Evolutionary conservation across 2,329 filamentous ascomycete species (phyloP).

Genomic region (Penicillium brasilianum): DNA sequence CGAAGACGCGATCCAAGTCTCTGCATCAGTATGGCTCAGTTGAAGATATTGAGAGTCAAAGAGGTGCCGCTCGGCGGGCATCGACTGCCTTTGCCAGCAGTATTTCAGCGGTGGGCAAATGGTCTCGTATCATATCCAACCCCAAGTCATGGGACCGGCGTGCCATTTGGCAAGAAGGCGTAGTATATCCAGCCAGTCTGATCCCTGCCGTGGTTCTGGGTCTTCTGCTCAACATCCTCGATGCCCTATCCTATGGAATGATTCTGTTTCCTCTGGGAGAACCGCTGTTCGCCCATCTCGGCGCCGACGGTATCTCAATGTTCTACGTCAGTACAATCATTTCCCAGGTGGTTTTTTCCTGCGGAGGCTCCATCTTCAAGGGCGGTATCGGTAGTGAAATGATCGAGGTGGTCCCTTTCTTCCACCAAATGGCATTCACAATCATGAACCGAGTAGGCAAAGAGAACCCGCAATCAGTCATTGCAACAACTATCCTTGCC

Average conservation of each 20-base stretch:
- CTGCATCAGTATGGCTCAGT: constrained; percentile 37
- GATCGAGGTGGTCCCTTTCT: constrained; percentile 98
- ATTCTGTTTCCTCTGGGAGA: constrained; percentile 92
- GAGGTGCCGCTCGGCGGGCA: constrained; percentile 14
- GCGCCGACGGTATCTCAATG: constrained; percentile 94
- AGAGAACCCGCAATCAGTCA: constrained; percentile 80
- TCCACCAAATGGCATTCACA: constrained; percentile 95
- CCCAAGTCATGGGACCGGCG: constrained; percentile 75
- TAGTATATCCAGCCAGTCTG: constrained; percentile 71
- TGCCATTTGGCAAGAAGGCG: constrained; percentile 65
- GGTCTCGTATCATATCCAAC: constrained; percentile 52
- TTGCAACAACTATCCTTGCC: constrained; percentile 90
- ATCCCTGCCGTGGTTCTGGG: constrained; percentile 88
- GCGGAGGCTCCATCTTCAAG: constrained; percentile 81
- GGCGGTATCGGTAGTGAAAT: constrained; percentile 94
- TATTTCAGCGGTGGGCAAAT: constrained; percentile 28
- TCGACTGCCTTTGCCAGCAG: constrained; percentile 23
- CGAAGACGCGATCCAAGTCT: constrained; percentile 37
- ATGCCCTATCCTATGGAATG: constrained; percentile 95
- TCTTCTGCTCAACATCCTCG: constrained; percentile 86
- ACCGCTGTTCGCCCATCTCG: constrained; percentile 81
- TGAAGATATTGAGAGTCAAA: constrained; percentile 41
- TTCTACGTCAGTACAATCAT: constrained; percentile 98
- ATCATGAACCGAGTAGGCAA: constrained; percentile 80
- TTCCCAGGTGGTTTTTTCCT: constrained; percentile 86